These are phyloP conservation scores for Cercospora berteroae DNA, from an alignment of 2,329 filamentous ascomycete genomes.

Conservation along the genomic window DNA sequence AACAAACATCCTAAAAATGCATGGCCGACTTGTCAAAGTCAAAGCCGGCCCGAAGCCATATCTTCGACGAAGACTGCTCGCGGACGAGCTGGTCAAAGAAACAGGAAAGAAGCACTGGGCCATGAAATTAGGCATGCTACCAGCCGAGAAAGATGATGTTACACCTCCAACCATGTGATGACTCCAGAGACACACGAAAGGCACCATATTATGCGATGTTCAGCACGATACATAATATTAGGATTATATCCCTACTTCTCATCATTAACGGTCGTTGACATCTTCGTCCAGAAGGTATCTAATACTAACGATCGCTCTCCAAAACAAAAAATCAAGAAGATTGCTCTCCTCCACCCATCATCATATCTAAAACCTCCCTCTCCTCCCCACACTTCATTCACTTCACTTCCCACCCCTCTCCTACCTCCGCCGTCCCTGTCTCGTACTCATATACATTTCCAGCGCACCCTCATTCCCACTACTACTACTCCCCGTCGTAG, in stretches of 20 bases:
- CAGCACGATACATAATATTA: constrained; percentile 8
- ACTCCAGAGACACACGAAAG: neutral
- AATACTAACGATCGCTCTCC: neutral
- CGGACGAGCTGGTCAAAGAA: constrained; percentile 41
- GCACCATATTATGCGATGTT: neutral
- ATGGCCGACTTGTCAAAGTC: constrained; percentile 43
- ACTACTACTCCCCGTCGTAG: constrained; percentile 17
- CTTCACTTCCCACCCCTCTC: neutral
- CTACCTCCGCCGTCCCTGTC: constrained; percentile 16
- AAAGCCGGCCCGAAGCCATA: constrained; percentile 34
- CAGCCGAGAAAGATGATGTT: constrained; percentile 12
- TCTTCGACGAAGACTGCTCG: constrained; percentile 38
- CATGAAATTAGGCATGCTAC: constrained; percentile 40
- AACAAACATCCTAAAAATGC: constrained; percentile 13
- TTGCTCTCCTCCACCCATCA: neutral
- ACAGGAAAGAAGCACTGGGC: constrained; percentile 41
- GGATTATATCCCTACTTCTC: constrained; percentile 12
- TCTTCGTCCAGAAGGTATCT: neutral
- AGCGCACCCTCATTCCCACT: constrained; percentile 37
- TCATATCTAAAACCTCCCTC: neutral
- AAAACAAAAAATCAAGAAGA: neutral
- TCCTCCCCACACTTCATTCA: neutral
- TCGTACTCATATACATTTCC: constrained; percentile 39
- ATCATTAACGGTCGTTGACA: constrained; percentile 5
- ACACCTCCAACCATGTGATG: constrained; percentile 19